These are phyloP conservation scores for Parathielavia appendiculata DNA, from an alignment of 495 filamentous ascomycete species.

Conservation along the genomic window DNA sequence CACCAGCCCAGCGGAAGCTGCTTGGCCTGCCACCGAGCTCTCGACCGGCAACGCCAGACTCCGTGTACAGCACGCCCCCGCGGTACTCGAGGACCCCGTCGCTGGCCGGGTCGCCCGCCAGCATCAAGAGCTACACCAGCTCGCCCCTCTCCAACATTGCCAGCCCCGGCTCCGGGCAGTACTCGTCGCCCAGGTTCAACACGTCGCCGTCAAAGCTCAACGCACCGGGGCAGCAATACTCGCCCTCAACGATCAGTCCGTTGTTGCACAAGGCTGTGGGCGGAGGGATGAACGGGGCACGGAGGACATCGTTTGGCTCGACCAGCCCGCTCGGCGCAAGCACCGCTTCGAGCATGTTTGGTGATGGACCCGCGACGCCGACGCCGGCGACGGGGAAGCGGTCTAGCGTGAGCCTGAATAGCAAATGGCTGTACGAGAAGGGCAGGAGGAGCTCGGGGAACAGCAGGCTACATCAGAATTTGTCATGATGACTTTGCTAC, in stretches of 20 bases:
- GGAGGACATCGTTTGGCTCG: conserved; percentile 60
- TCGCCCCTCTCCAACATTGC: conserved; percentile 44
- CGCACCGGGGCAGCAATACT: conserved; percentile 26
- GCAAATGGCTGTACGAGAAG: conserved; percentile 89
- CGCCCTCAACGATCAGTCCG: conserved; percentile 48
- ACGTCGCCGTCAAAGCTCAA: conserved; percentile 22
- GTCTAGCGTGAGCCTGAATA: conserved; percentile 69
- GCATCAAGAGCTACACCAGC: conserved; percentile 49
- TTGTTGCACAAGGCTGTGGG: conserved; percentile 65
- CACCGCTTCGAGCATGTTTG: conserved; percentile 47
- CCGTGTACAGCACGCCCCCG: conserved; percentile 76
- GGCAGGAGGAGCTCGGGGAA: conserved; percentile 43
- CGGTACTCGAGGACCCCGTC: conserved; percentile 73
- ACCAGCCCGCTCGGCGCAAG: conserved; percentile 45
- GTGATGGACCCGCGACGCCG: conserved; percentile 43
- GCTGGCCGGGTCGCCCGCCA: conserved; percentile 47
- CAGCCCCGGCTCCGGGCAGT: conserved; percentile 34
- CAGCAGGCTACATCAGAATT: conserved; percentile 31
- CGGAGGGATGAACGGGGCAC: conserved; percentile 41
- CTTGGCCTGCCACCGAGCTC: conserved; percentile 72
- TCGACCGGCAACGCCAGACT: conserved; percentile 54
- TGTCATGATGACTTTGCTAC: conserved; percentile 6
- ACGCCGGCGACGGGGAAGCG: conserved; percentile 64
- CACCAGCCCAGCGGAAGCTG: conserved; percentile 77
- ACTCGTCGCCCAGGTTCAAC: conserved; percentile 11